A percentile compares a stretch with the other conserved stretches of the same genome.
These are phyloP conservation scores for Citrus reticulata DNA, from an alignment of 345 rosid species.

Conservation along the genomic window DNA sequence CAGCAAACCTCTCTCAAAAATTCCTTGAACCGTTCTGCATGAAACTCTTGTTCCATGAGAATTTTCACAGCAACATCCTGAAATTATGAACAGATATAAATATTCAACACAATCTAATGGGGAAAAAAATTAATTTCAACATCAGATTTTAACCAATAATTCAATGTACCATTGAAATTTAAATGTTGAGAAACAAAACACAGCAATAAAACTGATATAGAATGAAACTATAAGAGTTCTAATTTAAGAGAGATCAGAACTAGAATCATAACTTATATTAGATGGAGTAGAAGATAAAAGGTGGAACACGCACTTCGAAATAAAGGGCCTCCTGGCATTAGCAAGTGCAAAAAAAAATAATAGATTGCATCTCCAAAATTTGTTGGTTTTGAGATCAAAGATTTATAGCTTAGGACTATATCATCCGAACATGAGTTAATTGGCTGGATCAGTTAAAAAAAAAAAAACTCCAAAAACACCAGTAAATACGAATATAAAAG, in stretches of 20 bases:
- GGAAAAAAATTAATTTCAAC: not conserved
- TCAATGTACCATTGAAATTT: not conserved
- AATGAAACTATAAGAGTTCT: not conserved
- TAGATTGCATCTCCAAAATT: not conserved
- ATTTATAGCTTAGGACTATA: not conserved
- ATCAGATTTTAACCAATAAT: not conserved
- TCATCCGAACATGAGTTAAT: not conserved
- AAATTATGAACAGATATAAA: slow-evolving; percentile 12
- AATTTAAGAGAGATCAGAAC: not conserved
- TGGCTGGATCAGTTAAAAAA: not conserved
- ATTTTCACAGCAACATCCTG: slow-evolving; percentile 99
- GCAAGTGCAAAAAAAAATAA: not conserved
- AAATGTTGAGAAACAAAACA: not conserved
- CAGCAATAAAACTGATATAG: not conserved
- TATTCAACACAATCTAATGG: not conserved
- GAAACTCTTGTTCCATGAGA: slow-evolving; percentile 99
- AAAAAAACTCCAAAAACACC: not conserved
- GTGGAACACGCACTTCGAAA: not conserved
- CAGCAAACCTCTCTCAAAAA: slow-evolving; percentile 87
- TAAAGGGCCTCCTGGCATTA: not conserved
- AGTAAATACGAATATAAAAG: not conserved
- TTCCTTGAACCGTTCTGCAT: slow-evolving; percentile 80
- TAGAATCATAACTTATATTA: not conserved
- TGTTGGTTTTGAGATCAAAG: not conserved
- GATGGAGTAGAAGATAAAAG: not conserved